These are phyloP conservation scores for Castanospermum australe DNA, from an alignment of 306 rosid species.

Conservation along the genomic window DNA sequence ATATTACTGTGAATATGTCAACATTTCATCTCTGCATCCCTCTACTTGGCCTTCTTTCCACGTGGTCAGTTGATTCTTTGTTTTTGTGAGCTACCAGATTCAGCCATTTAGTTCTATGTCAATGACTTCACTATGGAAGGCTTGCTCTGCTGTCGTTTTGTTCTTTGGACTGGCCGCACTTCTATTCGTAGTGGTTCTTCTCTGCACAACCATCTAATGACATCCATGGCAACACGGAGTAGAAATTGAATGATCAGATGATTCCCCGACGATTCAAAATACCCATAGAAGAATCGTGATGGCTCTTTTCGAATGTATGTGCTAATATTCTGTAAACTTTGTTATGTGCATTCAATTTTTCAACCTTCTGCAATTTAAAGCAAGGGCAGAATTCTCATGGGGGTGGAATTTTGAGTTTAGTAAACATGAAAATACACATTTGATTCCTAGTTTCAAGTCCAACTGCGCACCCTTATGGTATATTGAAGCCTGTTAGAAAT, in stretches of 20 bases:
- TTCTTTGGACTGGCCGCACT: constrained; percentile 25
- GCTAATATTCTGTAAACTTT: neutral
- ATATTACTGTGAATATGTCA: neutral
- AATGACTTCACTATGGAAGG: neutral
- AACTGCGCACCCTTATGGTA: neutral
- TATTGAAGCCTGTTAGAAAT: neutral
- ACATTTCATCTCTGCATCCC: neutral
- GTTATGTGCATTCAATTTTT: neutral
- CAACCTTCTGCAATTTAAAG: neutral
- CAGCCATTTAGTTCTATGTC: neutral
- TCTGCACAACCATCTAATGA: neutral
- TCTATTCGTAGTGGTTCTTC: neutral
- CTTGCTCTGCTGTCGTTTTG: constrained; percentile 4
- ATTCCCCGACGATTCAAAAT: neutral
- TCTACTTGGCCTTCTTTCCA: neutral
- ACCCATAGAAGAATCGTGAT: neutral
- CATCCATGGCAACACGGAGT: neutral
- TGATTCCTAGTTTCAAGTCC: neutral
- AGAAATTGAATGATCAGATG: neutral
- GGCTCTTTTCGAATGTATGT: neutral
- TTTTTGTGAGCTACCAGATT: constrained; percentile 15
- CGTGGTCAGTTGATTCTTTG: neutral
- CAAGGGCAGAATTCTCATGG: neutral
- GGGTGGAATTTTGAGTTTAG: too few relatives aligned
- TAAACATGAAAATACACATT: too few relatives aligned